phyloP scores from a whole-genome alignment of 75 land plant species.

The Pinus albicaulis region DNA sequence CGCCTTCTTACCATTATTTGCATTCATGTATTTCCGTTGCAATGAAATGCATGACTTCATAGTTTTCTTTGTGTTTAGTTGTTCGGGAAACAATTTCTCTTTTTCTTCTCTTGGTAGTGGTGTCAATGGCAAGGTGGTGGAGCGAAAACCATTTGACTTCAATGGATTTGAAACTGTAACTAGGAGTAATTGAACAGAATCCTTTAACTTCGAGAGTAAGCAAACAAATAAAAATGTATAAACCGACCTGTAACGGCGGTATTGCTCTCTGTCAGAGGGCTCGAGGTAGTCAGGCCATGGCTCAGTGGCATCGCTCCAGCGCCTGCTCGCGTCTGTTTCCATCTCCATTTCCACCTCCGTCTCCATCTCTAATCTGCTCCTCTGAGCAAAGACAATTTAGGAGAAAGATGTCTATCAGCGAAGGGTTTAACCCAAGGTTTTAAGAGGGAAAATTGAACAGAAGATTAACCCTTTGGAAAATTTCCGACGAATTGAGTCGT shows the following conservation, averaged over 20 bases:
- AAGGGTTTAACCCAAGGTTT: too few species aligned
- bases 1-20: too few species aligned
- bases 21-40: too few species aligned
- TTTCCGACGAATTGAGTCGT: too few species aligned
- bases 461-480: too few species aligned
- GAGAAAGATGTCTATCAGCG: too few species aligned
- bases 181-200: neutral
- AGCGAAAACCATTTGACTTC: neutral
- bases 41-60: too few species aligned
- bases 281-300: neutral
- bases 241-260: neutral
- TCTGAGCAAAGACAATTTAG: too few species aligned
- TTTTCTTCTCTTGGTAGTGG: too few species aligned
- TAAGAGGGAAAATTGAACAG: too few species aligned
- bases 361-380: neutral
- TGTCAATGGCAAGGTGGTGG: neutral
- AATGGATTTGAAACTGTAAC: neutral
- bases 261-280: slow-evolving; percentile 7
- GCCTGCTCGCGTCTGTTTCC: neutral
- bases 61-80: too few species aligned
- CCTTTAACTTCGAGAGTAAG: neutral
- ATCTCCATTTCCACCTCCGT: neutral
- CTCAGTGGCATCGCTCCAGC: neutral
- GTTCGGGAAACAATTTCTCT: too few species aligned
- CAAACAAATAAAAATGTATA: neutral